Conservation (phyloP, 2,329 filamentous ascomycete species). For the Epichloe coenophiala region DNA sequence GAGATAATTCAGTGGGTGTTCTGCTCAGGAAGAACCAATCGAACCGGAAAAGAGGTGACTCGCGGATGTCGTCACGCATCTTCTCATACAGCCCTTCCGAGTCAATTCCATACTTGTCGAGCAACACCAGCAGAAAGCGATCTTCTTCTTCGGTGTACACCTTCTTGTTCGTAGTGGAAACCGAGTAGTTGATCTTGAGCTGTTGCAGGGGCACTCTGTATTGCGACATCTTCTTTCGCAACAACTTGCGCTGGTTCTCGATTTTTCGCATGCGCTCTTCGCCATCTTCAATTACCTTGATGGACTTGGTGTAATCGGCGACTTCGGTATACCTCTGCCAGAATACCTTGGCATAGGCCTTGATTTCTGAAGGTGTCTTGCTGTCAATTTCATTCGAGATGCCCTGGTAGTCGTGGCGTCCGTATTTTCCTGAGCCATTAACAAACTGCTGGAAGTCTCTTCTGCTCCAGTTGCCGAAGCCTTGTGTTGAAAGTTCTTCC, state of each 20-base stretch:
- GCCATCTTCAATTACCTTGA: conserved; percentile 81
- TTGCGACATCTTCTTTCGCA: conserved; percentile 89
- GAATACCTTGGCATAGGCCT: conserved; percentile 85
- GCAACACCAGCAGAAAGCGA: conserved; percentile 81
- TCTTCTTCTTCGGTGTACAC: conserved; percentile 98
- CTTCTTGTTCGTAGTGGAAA: conserved; percentile 99
- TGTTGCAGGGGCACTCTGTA: conserved; percentile 97
- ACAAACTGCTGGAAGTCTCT: conserved; percentile 97
- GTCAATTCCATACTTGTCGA: conserved; percentile 87
- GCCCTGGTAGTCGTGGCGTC: conserved; percentile 68
- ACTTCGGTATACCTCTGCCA: conserved; percentile 94
- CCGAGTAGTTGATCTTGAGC: conserved; percentile 96
- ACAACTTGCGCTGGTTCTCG: conserved; percentile 82
- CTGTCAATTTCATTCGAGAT: conserved; percentile 86
- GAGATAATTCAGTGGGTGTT: conserved; percentile 82
- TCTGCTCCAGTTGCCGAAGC: conserved; percentile 91
- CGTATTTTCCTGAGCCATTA: conserved; percentile 87
- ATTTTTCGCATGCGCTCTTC: conserved; percentile 83
- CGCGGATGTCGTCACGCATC: conserved; percentile 93
- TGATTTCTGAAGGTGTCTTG: conserved; percentile 75
- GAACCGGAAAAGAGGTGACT: conserved; percentile 89
- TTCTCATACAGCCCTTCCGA: conserved; percentile 80
- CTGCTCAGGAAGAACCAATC: conserved; percentile 99
- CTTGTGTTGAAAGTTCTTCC: conserved; percentile 63
- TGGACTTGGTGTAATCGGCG: conserved; percentile 74